Evolutionary conservation across 768 basidiomycete species (phyloP), one percentile per base, ranked within the genome.

Genomic region (Lactarius trivialis): DNA sequence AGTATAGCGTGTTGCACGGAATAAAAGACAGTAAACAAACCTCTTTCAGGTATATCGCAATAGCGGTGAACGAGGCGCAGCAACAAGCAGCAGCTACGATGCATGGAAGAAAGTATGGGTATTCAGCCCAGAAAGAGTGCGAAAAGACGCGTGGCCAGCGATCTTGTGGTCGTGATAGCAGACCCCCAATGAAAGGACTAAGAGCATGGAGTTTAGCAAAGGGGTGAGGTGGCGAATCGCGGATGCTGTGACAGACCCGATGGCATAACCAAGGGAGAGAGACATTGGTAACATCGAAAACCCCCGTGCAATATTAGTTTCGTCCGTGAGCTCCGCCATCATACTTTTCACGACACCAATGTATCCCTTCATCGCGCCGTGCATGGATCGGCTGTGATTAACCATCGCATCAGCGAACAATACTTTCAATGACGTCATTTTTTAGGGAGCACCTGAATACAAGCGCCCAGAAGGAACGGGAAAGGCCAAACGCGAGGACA

Each of bases 21-120:
- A 19, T 9, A 24, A 11, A 24, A 5, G 4, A 51, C 43, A 24
- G 21, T 21, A 24, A 33, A 56, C 36, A 24, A n/a, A 56, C 55
- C 43, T 56, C 55, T 19, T 56, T 43, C 26, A 56, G 37, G 39
- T 24, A 56, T 24, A 56, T 30, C 26, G 7, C 39, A 12, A 3
- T 36, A 17, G 33, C 6, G 3, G 24, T 30, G 15, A 45, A 39
- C 5, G 55, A 28, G n/a, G 30, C 21, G 4, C n/a, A 37, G 3
- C 9, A 8, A 33, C 14, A 56, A 7, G 24, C 21, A 28, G 55
- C 55, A 26, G 6, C 9, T 6, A 37, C 55, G 21, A 56, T 12
- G 45, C 69, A 70, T 34, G 69, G 69, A 33, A 70, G 60, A 45
- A 68, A 67, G 57, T 70, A 70, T 2, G 69, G 69, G 56, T 68